These are phyloP conservation scores for Populus hybrid DNA, from an alignment of 441 rosid species.

Conservation along the genomic window DNA sequence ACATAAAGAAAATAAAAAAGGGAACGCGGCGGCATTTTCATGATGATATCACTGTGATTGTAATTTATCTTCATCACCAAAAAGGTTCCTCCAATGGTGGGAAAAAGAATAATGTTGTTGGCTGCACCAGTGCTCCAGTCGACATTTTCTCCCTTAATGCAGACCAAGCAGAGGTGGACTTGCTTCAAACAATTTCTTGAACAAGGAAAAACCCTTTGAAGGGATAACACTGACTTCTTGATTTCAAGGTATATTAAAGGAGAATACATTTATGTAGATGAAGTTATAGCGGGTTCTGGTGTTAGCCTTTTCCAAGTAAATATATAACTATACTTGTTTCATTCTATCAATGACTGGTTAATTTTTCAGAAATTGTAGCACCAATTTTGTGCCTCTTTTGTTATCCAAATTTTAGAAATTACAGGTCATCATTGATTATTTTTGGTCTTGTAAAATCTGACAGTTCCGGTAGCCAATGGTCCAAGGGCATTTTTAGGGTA, in stretches of 20 bases:
- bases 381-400: constrained; percentile 4
- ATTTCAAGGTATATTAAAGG: not conserved
- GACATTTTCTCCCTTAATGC: constrained; percentile 60
- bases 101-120: constrained; percentile 22
- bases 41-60: constrained; percentile 76
- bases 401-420: not conserved
- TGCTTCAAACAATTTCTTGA: constrained; percentile 24
- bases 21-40: constrained; percentile 80
- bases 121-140: constrained; percentile 54
- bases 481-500: not conserved
- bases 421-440: not conserved
- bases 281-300: constrained; percentile 14
- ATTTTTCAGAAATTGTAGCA: not conserved
- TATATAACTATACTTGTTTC: constrained; percentile 15
- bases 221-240: constrained; percentile 7
- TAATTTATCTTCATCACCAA: constrained; percentile 64
- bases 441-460: not conserved
- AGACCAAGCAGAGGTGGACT: constrained; percentile 40
- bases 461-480: not conserved
- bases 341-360: not conserved
- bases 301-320: constrained; percentile 17
- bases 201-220: not conserved
- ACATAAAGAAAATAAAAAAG: constrained; percentile 54
- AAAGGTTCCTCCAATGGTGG: constrained; percentile 23
- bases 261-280: not conserved